Conservation (phyloP, 1,284 basidiomycete genomes). For the Trametes pubescens region DNA sequence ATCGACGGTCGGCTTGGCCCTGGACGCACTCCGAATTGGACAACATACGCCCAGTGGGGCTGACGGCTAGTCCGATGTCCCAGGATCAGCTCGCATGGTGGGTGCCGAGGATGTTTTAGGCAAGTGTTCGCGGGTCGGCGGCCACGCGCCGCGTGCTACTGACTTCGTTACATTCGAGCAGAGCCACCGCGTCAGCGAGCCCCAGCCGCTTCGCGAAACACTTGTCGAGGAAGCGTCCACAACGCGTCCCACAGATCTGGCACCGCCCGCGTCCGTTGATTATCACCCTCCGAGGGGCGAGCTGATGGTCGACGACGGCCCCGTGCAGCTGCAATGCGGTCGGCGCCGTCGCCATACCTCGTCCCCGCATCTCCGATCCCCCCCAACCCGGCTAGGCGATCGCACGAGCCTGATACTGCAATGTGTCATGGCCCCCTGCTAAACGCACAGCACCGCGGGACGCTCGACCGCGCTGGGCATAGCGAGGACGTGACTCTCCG, state of each 20-base stretch:
- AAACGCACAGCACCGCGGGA: conserved; percentile 25
- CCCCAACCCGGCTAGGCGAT: conserved; percentile 15
- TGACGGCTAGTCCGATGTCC: conserved; percentile 12
- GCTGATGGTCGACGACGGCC: conserved; percentile 22
- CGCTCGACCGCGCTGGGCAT: conserved; percentile 3
- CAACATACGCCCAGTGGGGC: not conserved
- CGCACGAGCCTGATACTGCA: conserved; percentile 21
- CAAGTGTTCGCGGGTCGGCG: conserved; percentile 3
- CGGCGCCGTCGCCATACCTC: conserved; percentile 12
- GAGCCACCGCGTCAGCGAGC: conserved; percentile 20
- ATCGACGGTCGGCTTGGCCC: not conserved
- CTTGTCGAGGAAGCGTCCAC: conserved; percentile 19
- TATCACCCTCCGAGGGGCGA: conserved; percentile 24
- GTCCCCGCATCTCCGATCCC: conserved; percentile 26
- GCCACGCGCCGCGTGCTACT: conserved; percentile 6
- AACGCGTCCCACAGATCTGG: conserved; percentile 26
- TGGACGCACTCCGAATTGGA: not conserved
- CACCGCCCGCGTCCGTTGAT: conserved; percentile 26
- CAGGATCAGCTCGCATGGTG: conserved; percentile 17
- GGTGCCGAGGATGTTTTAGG: conserved; percentile 10
- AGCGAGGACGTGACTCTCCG: conserved; percentile 9
- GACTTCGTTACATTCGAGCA: conserved; percentile 16
- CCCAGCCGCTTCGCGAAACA: conserved; percentile 14
- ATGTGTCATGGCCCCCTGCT: conserved; percentile 18
- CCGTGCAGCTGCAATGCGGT: conserved; percentile 20